These are phyloP conservation scores for Fraxinus ornus DNA, from an alignment of 305 asterid genomes.

Conservation along the genomic window DNA sequence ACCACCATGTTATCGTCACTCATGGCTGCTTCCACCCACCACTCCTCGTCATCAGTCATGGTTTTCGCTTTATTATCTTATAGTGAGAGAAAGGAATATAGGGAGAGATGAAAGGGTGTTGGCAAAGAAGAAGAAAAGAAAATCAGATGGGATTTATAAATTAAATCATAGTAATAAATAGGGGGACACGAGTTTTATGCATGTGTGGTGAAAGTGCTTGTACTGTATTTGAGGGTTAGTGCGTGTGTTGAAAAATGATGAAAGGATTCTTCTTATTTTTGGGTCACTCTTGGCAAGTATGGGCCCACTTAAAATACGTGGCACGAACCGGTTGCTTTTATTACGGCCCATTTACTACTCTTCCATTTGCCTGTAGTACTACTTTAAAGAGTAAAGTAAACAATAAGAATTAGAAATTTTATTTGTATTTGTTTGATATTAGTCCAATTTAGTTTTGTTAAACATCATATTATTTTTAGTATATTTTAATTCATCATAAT, in stretches of 20 bases:
- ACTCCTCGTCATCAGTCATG: constrained; percentile 6
- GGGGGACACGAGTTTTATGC: background rate
- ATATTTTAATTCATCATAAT: too few relatives aligned
- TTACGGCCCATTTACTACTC: background rate
- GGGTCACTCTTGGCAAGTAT: background rate
- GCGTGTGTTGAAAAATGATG: background rate
- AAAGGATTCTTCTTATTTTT: background rate
- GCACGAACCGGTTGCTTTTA: background rate
- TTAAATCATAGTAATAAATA: background rate
- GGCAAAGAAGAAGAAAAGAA: background rate
- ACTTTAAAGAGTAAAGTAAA: too few relatives aligned
- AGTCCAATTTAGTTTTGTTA: too few relatives aligned
- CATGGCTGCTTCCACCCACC: constrained; percentile 8
- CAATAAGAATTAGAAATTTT: too few relatives aligned
- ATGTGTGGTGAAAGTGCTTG: background rate
- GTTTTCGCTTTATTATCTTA: background rate
- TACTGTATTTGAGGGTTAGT: background rate
- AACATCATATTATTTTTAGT: too few relatives aligned
- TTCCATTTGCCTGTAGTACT: background rate
- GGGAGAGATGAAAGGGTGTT: constrained; percentile 1
- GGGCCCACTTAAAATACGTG: background rate
- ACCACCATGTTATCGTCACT: constrained; percentile 5
- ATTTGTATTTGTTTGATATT: too few relatives aligned
- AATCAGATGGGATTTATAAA: background rate
- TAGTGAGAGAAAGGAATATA: background rate